Conservation (phyloP, 495 filamentous ascomycete genomes). For the Chaetomidium leptoderma region DNA sequence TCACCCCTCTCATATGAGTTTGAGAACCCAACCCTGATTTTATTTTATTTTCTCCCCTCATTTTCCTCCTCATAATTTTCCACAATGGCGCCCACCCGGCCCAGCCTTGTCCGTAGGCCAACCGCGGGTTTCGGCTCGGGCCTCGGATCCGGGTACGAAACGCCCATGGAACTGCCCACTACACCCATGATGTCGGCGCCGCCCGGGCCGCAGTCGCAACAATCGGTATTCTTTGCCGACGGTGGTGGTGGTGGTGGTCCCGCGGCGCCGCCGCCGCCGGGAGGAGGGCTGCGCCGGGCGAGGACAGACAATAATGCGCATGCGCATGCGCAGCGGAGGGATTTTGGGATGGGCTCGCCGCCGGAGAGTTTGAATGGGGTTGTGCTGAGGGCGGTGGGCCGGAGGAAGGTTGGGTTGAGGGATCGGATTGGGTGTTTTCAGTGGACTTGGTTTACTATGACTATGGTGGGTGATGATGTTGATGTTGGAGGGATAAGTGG, state of each 20-base stretch:
- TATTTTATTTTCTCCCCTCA: background rate
- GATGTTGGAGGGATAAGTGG: background rate
- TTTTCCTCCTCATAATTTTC: background rate
- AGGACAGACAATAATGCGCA: background rate
- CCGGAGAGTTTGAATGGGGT: constrained; percentile 32
- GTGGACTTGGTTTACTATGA: constrained; percentile 73
- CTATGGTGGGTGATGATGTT: constrained; percentile 51
- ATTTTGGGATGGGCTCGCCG: background rate
- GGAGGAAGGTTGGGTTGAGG: constrained; percentile 35
- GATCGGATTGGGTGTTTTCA: constrained; percentile 47
- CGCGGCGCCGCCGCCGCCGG: too few relatives aligned
- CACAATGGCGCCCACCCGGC: background rate
- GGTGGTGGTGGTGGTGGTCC: background rate
- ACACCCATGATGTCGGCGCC: background rate
- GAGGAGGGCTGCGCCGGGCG: background rate
- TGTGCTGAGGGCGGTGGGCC: constrained; percentile 20
- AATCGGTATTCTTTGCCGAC: background rate
- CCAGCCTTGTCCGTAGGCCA: background rate
- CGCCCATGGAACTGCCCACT: background rate
- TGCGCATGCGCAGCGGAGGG: background rate
- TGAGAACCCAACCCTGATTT: too few relatives aligned
- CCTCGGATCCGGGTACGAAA: background rate
- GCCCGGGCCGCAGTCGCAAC: background rate
- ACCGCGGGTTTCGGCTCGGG: background rate
- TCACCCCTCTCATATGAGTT: too few relatives aligned